phyloP scores from a whole-genome alignment of 2,329 filamentous ascomycete genomes.

The Thielaviopsis populi region DNA sequence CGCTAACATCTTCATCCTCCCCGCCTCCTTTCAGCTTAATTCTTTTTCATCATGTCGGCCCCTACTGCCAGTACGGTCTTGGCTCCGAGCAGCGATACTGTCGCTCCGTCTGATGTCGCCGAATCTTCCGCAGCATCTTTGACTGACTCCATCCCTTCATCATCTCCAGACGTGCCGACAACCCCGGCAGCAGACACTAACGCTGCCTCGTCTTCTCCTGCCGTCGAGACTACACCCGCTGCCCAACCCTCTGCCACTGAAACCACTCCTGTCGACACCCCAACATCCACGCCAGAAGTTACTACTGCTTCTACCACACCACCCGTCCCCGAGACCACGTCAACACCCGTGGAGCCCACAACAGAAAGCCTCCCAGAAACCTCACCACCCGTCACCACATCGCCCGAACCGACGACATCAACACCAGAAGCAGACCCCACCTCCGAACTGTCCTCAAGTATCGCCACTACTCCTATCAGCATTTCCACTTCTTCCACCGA shows the following conservation, averaged over 20 bases:
- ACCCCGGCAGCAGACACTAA: conserved; percentile 7
- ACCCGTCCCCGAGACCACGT: conserved; percentile 17
- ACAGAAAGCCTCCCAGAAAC: conserved; percentile 8
- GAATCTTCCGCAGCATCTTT: conserved; percentile 10
- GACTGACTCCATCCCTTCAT: background rate
- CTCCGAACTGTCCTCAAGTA: background rate
- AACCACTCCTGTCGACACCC: conserved; percentile 12
- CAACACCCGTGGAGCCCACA: conserved; percentile 11
- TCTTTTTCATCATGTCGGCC: conserved; percentile 9
- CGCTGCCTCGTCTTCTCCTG: conserved; percentile 11
- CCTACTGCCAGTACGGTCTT: conserved; percentile 5
- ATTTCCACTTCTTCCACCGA: conserved; percentile 16
- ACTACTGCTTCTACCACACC: background rate
- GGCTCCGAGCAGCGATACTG: conserved; percentile 11
- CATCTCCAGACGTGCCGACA: conserved; percentile 1
- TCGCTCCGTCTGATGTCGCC: conserved; percentile 9
- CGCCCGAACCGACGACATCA: conserved; percentile 5
- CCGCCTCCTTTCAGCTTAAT: background rate
- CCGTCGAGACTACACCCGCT: conserved; percentile 10
- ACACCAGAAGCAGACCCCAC: background rate
- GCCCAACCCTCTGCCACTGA: conserved; percentile 11
- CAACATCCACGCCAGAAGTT: conserved; percentile 17
- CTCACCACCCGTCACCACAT: conserved; percentile 11
- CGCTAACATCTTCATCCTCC: background rate
- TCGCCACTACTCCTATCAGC: conserved; percentile 18